phyloP scores from a whole-genome alignment of 106 monocot species.

The Dactylorhiza incarnata region DNA sequence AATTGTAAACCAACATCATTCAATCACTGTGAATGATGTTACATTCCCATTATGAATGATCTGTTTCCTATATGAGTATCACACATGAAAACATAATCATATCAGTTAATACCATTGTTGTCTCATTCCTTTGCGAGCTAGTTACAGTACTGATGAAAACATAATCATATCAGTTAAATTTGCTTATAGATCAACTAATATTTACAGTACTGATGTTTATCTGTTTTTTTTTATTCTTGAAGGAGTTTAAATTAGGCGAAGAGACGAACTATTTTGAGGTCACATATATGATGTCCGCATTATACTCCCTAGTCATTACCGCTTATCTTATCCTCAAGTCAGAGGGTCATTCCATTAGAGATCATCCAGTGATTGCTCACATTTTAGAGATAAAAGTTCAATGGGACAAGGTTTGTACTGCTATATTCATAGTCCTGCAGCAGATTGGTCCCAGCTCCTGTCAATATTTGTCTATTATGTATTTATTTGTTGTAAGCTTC shows the following conservation, averaged over 20 bases:
- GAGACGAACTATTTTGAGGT: slow-evolving; percentile 42
- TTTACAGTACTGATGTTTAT: background rate
- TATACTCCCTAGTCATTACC: slow-evolving; percentile 70
- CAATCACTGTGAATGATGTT: no score
- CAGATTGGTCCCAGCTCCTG: background rate
- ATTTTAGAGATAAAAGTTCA: slow-evolving; percentile 80
- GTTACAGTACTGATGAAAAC: no score
- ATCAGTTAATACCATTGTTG: no score
- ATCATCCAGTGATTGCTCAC: slow-evolving; percentile 78
- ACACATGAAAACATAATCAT: no score
- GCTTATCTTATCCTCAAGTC: slow-evolving; percentile 86
- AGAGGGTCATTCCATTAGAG: slow-evolving; percentile 75
- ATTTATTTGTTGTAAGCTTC: background rate
- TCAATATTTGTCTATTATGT: background rate
- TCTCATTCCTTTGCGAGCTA: no score
- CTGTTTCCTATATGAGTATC: no score
- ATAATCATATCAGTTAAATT: no score
- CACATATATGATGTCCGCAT: slow-evolving; percentile 34
- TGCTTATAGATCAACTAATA: background rate
- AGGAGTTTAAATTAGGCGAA: slow-evolving; percentile 8
- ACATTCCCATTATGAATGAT: no score
- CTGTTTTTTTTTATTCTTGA: slow-evolving; percentile 1
- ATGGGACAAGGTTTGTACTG: slow-evolving; percentile 59
- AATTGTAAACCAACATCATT: no score
- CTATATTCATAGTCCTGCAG: background rate